Conservation (phyloP, 2,329 filamentous ascomycete genomes). For the Exophiala sideris region DNA sequence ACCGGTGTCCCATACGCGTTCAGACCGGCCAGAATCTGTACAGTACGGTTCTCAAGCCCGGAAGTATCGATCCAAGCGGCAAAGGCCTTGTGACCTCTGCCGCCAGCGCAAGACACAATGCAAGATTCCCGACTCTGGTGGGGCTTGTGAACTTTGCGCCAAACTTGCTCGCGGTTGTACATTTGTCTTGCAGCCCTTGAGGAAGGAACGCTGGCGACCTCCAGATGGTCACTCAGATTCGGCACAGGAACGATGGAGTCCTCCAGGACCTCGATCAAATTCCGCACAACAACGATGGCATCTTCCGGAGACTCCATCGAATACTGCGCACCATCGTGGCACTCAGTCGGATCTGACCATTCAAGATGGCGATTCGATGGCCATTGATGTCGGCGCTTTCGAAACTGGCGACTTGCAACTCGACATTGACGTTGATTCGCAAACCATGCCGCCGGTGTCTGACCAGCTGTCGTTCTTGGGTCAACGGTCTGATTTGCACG, state of each 20-base stretch:
- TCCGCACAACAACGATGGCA: conserved; percentile 1
- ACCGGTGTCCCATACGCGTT: neutral
- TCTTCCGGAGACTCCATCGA: conserved; percentile 4
- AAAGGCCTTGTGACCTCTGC: conserved; percentile 11
- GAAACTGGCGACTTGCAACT: conserved; percentile 4
- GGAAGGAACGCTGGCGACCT: conserved; percentile 1
- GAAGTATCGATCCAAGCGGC: conserved; percentile 12
- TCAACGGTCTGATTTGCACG: conserved; percentile 1
- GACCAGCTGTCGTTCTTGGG: conserved; percentile 5
- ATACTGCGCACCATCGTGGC: conserved; percentile 1
- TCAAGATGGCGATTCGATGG: conserved; percentile 4
- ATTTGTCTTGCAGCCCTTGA: conserved; percentile 13
- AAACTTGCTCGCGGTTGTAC: conserved; percentile 11
- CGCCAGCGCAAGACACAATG: conserved; percentile 10
- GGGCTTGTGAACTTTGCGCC: conserved; percentile 11
- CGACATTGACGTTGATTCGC: conserved; percentile 3
- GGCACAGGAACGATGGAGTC: neutral
- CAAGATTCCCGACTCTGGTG: conserved; percentile 8
- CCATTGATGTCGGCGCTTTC: conserved; percentile 5
- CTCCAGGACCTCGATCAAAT: conserved; percentile 2
- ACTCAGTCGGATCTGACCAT: conserved; percentile 4
- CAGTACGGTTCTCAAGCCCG: conserved; percentile 9
- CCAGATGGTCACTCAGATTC: conserved; percentile 4
- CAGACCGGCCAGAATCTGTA: conserved; percentile 2
- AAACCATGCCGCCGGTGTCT: conserved; percentile 6